Base-by-base conservation (phyloP, 2,329 filamentous ascomycete genomes). In the Fusarium sp. region DNA sequence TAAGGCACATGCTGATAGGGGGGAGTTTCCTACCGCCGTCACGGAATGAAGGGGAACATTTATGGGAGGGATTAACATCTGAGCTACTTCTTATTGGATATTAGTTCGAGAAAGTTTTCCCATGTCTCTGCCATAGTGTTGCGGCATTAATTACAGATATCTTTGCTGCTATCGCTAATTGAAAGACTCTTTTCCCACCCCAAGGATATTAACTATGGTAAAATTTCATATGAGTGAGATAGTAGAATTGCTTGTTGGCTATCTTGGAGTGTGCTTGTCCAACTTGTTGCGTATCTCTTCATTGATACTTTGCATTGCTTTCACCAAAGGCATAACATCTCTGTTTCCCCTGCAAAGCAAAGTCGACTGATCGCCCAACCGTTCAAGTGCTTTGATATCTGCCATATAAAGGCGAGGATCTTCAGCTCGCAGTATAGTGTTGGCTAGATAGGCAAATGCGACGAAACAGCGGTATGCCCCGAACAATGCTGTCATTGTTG, bases 391-490 rank as follows among this genome's bases (percentile, higher is more conserved):
- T 45, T 63, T 59, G 1, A 74, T 59, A 29, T 76, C 75, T 3
- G 52, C 60, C 37, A 55, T 49, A 6, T 66, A 70, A 0, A 48
- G 50, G 2, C 13, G 58, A 2, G 68, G 46, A 31, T 76, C 63
- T 0, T 66, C 17, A 1, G 69, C 49, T 4, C 66, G 69, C 1
- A 76, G 36, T 4, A 76, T 62, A 10, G 59, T 67, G 23, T 72
- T 69, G 11, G 73, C 63, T 3, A 76, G 35, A 37, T 72, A 75
- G 3, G 75, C 72, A 39, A 70, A 76, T 6, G 75, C 70, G 6
- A 75, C 69, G 15, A 74, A 74, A 6, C 69, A 73, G 9, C 75
- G 55, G 11, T 75, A 76, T 6, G 72, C 72, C 11, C 75, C 75
- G 33, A 76, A 71, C 0, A 75, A 29, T 0, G 66, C 62, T 3